phyloP scores from a whole-genome alignment of 108 stramenopile species.

The Phaeodactylum tricornutum region DNA sequence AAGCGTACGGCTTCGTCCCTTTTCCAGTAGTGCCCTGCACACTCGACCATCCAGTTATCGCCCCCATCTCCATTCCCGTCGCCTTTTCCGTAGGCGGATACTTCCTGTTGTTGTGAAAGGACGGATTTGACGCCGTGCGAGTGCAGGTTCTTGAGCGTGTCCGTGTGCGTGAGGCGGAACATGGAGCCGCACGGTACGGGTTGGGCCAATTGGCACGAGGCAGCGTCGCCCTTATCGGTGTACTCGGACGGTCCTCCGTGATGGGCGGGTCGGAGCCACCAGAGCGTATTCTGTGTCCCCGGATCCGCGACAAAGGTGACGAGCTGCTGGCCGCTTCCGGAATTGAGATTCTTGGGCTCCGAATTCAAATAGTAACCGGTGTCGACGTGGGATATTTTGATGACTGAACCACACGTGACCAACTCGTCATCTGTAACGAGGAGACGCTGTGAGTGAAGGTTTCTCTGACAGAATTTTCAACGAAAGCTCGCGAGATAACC shows the following conservation, averaged over 20 bases:
- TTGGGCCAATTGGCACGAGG: constrained; percentile 18
- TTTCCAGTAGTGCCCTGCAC: constrained; percentile 44
- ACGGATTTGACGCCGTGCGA: constrained; percentile 52
- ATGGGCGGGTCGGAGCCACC: constrained; percentile 61
- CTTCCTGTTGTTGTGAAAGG: constrained; percentile 70
- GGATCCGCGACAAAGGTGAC: constrained; percentile 48
- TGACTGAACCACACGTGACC: constrained; percentile 74
- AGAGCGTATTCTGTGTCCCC: constrained; percentile 37
- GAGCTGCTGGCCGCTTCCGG: constrained; percentile 71
- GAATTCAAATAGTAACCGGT: constrained; percentile 28
- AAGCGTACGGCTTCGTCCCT: constrained; percentile 33
- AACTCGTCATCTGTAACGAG: constrained; percentile 34
- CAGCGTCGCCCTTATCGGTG: constrained; percentile 1
- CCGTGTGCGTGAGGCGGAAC: constrained; percentile 63
- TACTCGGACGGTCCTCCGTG: constrained; percentile 17
- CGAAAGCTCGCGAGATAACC: no score
- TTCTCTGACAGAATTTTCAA: no score
- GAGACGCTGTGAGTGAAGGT: no score
- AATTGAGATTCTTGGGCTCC: constrained; percentile 32
- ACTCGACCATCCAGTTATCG: constrained; percentile 72
- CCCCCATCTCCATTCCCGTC: constrained; percentile 67
- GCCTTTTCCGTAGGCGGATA: constrained; percentile 59
- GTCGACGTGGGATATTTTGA: constrained; percentile 67
- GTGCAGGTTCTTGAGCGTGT: constrained; percentile 59
- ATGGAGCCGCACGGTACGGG: constrained; percentile 44